Evolutionary conservation across 768 basidiomycete species (phyloP), one percentile per base, ranked within the genome.

Genomic region (Coprinopsis sp.): DNA sequence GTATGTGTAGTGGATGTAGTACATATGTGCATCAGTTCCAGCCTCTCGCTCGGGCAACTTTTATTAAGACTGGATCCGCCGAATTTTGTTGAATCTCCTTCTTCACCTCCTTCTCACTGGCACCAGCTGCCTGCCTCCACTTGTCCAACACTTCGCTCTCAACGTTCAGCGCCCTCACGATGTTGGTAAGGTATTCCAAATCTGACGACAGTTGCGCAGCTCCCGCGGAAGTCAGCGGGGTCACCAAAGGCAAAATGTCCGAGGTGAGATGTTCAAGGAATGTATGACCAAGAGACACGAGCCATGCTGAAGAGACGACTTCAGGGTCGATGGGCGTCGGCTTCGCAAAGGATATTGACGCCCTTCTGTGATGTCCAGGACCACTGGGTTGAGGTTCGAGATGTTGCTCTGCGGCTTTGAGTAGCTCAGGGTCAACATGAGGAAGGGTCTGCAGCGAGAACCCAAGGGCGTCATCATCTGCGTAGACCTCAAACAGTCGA

Each of bases 401-500:
- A 38, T 41, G 38, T 28, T 56, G 54, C 49, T 68, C 71, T 48
- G 76, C 58, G 29, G 67, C 70, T 44, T 72, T 74, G 16, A 79
- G 59, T 38, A 77, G 62, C 33, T 84, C 79, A 5, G 68, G 53
- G 48, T 87, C 81, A 40, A 88, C 61, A 55, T 80, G 79, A 0
- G 87, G 91, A 8, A 97, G 68, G 4, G 87, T 91, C 38, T 85
- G 81, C 31, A 97, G 70, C 28, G 90, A 91, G 64, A 93, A 96
- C 2, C 83, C 79, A 7, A 97, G 75, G 8, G 91, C 89, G 50
- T 93, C 91, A 61, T 97, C 93, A 47, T 86, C 84, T 6, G 87
- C 90, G 58, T 96, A 95, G 14, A 94, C 87, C 63, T 98, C 94
- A 58, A 98, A 96, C 13, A 98, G 69, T 46, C 93, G 70, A 2